phyloP scores from a whole-genome alignment of 2,329 filamentous ascomycete genomes.

The Huntiella savannae region DNA sequence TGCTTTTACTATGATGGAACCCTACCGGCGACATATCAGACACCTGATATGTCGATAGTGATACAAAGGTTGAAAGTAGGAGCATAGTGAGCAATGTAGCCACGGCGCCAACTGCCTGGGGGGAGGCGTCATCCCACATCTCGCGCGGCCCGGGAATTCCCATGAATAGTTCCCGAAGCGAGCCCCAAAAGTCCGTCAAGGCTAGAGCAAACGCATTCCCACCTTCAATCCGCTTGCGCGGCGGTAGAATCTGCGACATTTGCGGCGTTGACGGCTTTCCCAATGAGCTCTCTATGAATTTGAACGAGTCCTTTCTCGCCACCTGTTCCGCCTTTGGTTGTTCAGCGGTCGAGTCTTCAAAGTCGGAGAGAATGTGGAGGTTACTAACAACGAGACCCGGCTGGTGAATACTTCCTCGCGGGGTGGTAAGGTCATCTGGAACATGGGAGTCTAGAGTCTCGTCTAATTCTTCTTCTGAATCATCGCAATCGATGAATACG shows the following conservation, averaged over 20 bases:
- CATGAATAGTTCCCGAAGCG: not conserved
- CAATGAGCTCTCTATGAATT: slow-evolving; percentile 10
- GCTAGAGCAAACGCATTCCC: no score
- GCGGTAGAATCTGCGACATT: slow-evolving; percentile 3
- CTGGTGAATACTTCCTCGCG: no score
- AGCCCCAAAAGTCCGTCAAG: not conserved
- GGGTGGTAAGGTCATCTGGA: not conserved
- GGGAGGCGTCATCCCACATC: not conserved
- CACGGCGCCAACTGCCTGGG: not conserved
- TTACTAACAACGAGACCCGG: no score
- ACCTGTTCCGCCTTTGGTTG: not conserved
- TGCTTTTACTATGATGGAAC: not conserved
- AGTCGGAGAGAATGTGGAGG: no score
- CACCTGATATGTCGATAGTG: no score
- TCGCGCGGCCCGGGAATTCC: no score
- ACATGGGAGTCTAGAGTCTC: not conserved
- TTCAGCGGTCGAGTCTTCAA: not conserved
- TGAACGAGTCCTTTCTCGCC: slow-evolving; percentile 8
- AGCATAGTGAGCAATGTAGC: not conserved
- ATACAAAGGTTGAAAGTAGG: not conserved
- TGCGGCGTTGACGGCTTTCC: slow-evolving; percentile 10
- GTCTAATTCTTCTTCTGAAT: slow-evolving; percentile 7
- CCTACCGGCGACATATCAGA: not conserved
- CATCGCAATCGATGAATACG: slow-evolving; percentile 5
- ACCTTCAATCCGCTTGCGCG: not conserved